Conservation (phyloP, 148 eudicot species). For the Vaccinium myrtillus region DNA sequence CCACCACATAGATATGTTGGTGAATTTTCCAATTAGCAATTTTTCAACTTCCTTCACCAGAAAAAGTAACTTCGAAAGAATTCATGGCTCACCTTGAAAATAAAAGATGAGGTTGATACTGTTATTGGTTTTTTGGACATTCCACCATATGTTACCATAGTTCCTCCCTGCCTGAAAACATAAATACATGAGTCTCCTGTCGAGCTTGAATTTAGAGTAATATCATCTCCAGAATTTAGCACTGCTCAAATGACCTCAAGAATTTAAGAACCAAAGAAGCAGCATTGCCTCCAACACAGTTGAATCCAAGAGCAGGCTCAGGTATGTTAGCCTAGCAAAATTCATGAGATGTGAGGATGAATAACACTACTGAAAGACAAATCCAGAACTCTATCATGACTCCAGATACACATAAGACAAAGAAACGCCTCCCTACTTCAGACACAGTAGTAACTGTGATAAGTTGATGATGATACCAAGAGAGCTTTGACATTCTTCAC, state of each 20-base stretch:
- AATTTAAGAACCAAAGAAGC: constrained; percentile 82
- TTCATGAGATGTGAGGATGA: constrained; percentile 4
- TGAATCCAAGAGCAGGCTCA: constrained; percentile 82
- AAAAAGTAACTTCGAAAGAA: constrained; percentile 9
- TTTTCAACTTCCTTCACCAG: neutral
- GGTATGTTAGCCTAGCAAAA: constrained; percentile 55
- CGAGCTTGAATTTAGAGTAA: neutral
- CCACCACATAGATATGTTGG: neutral
- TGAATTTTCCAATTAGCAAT: neutral
- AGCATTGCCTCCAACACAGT: constrained; percentile 95
- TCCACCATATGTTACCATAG: constrained; percentile 99
- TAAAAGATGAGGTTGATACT: constrained; percentile 80
- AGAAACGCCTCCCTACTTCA: neutral
- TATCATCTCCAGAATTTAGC: neutral
- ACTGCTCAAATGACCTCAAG: constrained; percentile 49
- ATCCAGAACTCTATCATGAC: neutral
- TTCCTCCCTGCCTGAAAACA: constrained; percentile 73
- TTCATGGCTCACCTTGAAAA: constrained; percentile 64
- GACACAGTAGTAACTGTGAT: neutral
- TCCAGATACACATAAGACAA: neutral
- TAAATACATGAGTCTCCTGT: neutral
- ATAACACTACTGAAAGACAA: neutral
- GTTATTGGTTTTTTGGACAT: constrained; percentile 92
- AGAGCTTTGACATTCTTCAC: constrained; percentile 72
- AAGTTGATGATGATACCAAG: constrained; percentile 50